These are phyloP conservation scores for Mariannaea elegans DNA, from an alignment of 2,329 filamentous ascomycete species.

Conservation along the genomic window DNA sequence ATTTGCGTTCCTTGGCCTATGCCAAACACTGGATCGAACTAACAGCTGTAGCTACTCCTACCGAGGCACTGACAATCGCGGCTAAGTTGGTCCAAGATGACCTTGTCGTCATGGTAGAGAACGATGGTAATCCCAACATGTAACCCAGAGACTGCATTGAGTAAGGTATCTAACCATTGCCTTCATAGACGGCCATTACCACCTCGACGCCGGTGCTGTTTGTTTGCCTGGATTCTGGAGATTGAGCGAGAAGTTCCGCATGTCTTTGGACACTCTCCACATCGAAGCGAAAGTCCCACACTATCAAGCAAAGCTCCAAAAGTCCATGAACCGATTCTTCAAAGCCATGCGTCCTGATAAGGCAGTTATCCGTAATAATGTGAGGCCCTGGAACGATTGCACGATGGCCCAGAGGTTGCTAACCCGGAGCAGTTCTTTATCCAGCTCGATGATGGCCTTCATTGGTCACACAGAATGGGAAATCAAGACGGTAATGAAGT, in stretches of 20 bases:
- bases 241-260: conserved; percentile 29
- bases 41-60: conserved; percentile 13
- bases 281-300: conserved; percentile 32
- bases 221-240: conserved; percentile 32
- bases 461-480: conserved; percentile 33
- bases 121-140: conserved; percentile 5
- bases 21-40: not conserved
- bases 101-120: conserved; percentile 27
- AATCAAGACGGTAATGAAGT: conserved; percentile 22
- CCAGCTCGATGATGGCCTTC: conserved; percentile 30
- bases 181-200: conserved; percentile 22
- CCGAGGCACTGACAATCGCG: conserved; percentile 25
- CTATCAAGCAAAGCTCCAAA: conserved; percentile 26
- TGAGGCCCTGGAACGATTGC: fast-evolving
- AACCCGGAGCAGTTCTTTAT: conserved; percentile 28
- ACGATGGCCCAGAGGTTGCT: fast-evolving
- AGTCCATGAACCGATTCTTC: conserved; percentile 33
- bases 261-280: conserved; percentile 31
- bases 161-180: not conserved
- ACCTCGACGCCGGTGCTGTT: conserved; percentile 31
- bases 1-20: fast-evolving
- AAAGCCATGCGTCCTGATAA: conserved; percentile 27
- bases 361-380: conserved; percentile 27
- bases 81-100: conserved; percentile 32
- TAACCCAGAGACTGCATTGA: too few species aligned